Conservation (phyloP, 1,284 basidiomycete genomes). For the Leccinum holopus region DNA sequence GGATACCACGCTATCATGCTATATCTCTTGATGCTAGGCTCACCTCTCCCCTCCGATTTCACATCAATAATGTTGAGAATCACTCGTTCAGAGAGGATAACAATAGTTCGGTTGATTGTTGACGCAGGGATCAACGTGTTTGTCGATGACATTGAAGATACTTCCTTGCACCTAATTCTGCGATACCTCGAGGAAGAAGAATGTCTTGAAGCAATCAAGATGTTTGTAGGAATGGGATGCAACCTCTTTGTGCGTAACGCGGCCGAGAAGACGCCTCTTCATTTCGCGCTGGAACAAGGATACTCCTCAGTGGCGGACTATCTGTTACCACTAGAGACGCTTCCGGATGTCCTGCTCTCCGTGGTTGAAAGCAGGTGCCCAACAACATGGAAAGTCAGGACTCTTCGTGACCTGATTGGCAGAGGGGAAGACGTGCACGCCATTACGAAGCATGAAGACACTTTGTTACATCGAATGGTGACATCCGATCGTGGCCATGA, state of each 20-base stretch:
- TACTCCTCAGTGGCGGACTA: neutral
- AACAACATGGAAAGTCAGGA: neutral
- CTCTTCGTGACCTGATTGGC: neutral
- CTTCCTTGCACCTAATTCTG: neutral
- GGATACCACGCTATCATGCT: neutral
- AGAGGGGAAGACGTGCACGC: neutral
- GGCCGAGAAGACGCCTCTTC: neutral
- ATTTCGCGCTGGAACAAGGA: neutral
- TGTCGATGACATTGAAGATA: neutral
- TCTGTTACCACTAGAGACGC: neutral
- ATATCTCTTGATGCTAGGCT: conserved; percentile 3
- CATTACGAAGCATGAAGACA: neutral
- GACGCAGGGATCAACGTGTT: neutral
- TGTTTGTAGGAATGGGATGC: conserved; percentile 1
- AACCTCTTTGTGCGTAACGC: neutral
- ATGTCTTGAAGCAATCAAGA: neutral
- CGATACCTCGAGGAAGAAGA: neutral
- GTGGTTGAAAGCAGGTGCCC: conserved; percentile 1
- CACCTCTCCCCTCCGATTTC: neutral
- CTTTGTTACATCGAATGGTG: neutral
- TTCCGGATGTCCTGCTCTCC: neutral
- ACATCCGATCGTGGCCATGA: neutral
- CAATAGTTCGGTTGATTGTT: neutral
- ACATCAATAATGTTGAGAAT: neutral
- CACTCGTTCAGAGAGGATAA: neutral